phyloP scores from a whole-genome alignment of 352 stramenopile genomes.

The Phytophthora boehmeriae region DNA sequence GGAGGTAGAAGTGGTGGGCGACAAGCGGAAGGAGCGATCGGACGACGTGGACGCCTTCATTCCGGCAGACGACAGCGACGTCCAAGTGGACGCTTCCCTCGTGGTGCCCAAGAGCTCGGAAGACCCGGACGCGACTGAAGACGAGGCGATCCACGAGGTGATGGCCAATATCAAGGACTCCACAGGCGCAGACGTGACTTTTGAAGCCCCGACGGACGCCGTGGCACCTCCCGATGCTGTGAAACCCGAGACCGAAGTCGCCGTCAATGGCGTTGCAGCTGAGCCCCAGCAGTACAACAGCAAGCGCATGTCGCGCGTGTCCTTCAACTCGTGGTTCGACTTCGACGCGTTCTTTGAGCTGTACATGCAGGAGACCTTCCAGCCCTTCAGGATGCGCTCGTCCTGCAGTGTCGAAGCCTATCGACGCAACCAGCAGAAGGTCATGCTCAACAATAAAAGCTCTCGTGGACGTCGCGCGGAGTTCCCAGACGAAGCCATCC shows the following conservation, averaged over 20 bases:
- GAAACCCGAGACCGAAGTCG: constrained; percentile 26
- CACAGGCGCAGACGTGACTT: constrained; percentile 35
- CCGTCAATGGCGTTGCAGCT: constrained; percentile 24
- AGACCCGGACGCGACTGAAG: constrained; percentile 52
- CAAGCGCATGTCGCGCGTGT: constrained; percentile 85
- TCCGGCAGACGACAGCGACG: constrained; percentile 30
- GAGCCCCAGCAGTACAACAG: constrained; percentile 64
- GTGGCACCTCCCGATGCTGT: constrained; percentile 7
- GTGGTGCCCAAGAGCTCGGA: constrained; percentile 29
- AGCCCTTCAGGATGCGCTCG: constrained; percentile 87
- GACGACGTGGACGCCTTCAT: constrained; percentile 28
- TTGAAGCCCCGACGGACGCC: constrained; percentile 36
- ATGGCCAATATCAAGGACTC: constrained; percentile 75
- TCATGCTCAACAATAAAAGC: constrained; percentile 90
- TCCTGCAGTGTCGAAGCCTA: constrained; percentile 86
- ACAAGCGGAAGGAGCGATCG: constrained; percentile 40
- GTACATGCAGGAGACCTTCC: constrained; percentile 90
- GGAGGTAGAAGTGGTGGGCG: constrained; percentile 24
- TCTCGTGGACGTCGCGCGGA: constrained; percentile 78
- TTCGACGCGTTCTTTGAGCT: constrained; percentile 88
- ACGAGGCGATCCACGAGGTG: constrained; percentile 64
- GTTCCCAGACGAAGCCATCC: constrained; percentile 81
- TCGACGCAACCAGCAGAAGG: constrained; percentile 85
- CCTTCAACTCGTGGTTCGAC: constrained; percentile 89
- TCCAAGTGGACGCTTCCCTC: neutral